Conservation (phyloP, 164 flowering plant genomes). For the Stephania yunnanensis region DNA sequence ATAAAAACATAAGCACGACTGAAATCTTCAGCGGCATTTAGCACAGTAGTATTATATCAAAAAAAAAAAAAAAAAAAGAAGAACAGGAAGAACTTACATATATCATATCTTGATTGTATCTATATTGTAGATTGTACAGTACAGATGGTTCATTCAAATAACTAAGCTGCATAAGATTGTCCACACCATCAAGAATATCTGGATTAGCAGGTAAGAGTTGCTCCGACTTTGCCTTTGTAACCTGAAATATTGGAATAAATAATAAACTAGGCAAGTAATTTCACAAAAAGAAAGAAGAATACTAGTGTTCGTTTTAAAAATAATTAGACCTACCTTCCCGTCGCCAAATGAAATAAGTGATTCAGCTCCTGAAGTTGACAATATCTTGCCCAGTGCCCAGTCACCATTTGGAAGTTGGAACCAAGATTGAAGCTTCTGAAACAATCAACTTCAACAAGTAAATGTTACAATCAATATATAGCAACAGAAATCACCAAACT, state of each 20-base stretch:
- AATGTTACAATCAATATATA: slow-evolving; percentile 19
- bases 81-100: slow-evolving; percentile 52
- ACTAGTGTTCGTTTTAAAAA: too few species aligned
- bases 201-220: slow-evolving; percentile 81
- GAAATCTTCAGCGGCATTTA: neutral
- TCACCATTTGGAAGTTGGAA: slow-evolving; percentile 74
- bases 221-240: slow-evolving; percentile 57
- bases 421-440: slow-evolving; percentile 92
- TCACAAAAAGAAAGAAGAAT: neutral
- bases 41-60: neutral
- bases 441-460: slow-evolving; percentile 31
- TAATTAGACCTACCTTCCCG: slow-evolving; percentile 58
- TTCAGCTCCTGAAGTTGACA: slow-evolving; percentile 62
- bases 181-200: slow-evolving; percentile 97
- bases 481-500: slow-evolving; percentile 7
- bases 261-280: neutral
- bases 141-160: slow-evolving; percentile 96
- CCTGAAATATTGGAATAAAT: slow-evolving; percentile 34
- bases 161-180: slow-evolving; percentile 98
- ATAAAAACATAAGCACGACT: slow-evolving; percentile 12
- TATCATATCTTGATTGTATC: slow-evolving; percentile 81
- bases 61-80: neutral
- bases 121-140: slow-evolving; percentile 78
- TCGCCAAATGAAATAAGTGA: slow-evolving; percentile 59
- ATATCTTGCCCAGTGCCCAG: slow-evolving; percentile 77